These are phyloP conservation scores for Dovyalis caffra DNA, from an alignment of 345 rosid genomes.

Conservation along the genomic window DNA sequence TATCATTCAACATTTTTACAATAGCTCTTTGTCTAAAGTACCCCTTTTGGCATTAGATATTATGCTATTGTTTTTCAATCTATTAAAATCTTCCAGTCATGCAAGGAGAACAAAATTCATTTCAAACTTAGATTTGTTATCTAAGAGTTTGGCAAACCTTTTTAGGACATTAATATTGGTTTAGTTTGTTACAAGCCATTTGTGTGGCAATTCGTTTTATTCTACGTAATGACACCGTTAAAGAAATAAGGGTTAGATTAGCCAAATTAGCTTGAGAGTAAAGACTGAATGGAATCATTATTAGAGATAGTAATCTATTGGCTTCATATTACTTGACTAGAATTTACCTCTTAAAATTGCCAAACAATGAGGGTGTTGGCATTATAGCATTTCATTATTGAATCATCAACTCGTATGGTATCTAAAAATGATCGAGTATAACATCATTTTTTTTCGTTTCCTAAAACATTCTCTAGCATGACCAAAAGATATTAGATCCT, in stretches of 20 bases:
- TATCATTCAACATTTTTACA: background rate
- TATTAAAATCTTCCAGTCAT: background rate
- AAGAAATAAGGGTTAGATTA: background rate
- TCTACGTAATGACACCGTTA: background rate
- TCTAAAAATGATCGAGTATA: background rate
- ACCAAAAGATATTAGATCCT: background rate
- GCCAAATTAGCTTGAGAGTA: background rate
- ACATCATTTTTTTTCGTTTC: background rate
- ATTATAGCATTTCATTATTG: background rate
- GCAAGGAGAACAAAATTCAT: background rate
- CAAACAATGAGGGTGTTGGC: background rate
- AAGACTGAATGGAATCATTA: background rate
- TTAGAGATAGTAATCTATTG: background rate
- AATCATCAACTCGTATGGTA: background rate
- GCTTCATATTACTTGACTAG: background rate
- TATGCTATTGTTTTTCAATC: background rate
- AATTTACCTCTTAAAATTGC: background rate
- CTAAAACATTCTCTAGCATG: background rate
- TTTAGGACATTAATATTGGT: background rate
- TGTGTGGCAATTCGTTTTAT: slow-evolving; percentile 2
- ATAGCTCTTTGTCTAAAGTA: background rate
- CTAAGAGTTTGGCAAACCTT: background rate
- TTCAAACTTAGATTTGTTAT: background rate
- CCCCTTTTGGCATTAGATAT: background rate
- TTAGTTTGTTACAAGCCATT: slow-evolving; percentile 16